Evolutionary conservation across 192 early-diverging fungal genomes (phyloP), one percentile per base, ranked within the genome.

Genomic region (Rhizoclosmatium globosum): DNA sequence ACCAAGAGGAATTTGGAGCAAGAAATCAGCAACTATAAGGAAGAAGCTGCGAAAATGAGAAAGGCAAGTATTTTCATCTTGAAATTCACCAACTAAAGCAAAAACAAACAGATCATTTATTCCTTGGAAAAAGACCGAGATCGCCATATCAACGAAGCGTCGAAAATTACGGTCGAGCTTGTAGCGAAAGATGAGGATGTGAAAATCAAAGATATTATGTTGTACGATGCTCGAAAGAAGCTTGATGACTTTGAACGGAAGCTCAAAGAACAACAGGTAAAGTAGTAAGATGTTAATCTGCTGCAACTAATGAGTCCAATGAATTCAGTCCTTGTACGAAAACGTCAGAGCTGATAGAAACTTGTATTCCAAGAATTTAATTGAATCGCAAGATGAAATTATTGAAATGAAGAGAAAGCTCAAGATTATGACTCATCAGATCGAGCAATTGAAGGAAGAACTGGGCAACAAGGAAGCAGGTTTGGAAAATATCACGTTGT

Each of bases 371-470:
- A 89, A 89, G 61, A 89, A 89, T 73, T 81, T 89, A 1, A 80
- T 91, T 69, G 90, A 91, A 77, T 74, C 85, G 15, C 86, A 91
- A 72, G 90, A 90, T 64, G 90, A 91, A 73, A 88, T 89, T 61
- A 84, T 75, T n/a, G 90, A 91, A 64, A 89, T 88, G 85, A 87
- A 88, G 79, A 77, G 88, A 42, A 91, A 91, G 71, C 66, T 88
- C 45, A 91, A 91, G 74, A 91, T 91, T 46, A 87, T 91, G 88
- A 81, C 64, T 7, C 90, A 91, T 76, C 90, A 91, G 67, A 84
- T 91, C 21, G 88, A 90, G 68, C 90, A 91, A 81, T 76, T 90
- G 1, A 91, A 91, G 68, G 90, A 91, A 66, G 90, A 91, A 77
- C 86, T 91, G 71, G 79, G 85, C 11, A 84, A 79, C 73, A 88